These are phyloP conservation scores for Aureobasidium leucospermi DNA, from an alignment of 2,329 filamentous ascomycete species.

Conservation along the genomic window DNA sequence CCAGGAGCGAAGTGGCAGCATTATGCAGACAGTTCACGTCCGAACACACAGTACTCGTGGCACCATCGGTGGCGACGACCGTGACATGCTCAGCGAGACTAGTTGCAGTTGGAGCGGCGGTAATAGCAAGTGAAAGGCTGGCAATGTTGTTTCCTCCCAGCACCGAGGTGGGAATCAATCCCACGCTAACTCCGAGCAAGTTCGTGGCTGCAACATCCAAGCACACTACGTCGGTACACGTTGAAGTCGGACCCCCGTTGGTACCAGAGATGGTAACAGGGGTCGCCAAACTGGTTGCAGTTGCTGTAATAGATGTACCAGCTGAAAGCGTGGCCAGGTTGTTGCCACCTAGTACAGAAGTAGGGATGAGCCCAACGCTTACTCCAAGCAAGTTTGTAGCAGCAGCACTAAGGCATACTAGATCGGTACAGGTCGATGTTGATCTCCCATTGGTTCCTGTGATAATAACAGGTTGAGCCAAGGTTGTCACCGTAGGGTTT, in stretches of 20 bases:
- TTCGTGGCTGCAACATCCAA: neutral
- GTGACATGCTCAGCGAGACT: neutral
- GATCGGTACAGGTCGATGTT: conserved; percentile 1
- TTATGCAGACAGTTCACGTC: neutral
- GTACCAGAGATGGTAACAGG: neutral
- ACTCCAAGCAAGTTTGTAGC: neutral
- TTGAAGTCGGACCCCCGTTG: neutral
- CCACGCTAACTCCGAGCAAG: neutral
- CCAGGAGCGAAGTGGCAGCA: neutral
- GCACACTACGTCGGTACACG: neutral
- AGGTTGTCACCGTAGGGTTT: neutral
- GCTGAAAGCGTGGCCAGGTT: neutral
- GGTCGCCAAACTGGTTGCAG: neutral
- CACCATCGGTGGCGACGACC: neutral
- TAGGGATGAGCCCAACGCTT: neutral
- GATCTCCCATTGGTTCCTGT: neutral
- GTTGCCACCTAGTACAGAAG: neutral
- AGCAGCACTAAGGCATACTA: neutral
- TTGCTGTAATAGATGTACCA: neutral
- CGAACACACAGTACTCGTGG: neutral
- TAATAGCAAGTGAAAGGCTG: neutral
- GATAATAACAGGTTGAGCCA: neutral
- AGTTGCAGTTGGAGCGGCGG: neutral
- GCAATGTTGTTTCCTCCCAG: neutral
- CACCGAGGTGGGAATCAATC: neutral